Conservation (phyloP, 495 filamentous ascomycete species). For the Neurospora intermedia region DNA sequence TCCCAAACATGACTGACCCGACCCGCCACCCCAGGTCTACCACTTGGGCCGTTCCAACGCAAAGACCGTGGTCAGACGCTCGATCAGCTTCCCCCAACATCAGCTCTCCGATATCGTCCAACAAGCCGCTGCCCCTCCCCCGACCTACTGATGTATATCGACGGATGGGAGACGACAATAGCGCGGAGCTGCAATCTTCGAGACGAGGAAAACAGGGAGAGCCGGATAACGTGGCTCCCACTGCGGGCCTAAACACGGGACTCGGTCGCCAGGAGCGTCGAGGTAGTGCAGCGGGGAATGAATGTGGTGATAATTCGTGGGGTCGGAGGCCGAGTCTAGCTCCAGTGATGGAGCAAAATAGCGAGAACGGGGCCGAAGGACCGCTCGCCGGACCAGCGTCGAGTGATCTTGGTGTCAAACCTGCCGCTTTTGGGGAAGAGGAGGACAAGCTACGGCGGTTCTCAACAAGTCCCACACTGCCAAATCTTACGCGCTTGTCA, state of each 20-base stretch:
- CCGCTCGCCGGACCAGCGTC: slow-evolving; percentile 18
- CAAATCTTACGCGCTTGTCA: slow-evolving; percentile 55
- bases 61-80: slow-evolving; percentile 21
- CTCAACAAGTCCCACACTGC: slow-evolving; percentile 46
- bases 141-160: slow-evolving; percentile 73
- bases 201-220: slow-evolving; percentile 29
- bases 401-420: slow-evolving; percentile 4
- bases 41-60: slow-evolving; percentile 14
- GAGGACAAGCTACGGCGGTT: slow-evolving; percentile 32
- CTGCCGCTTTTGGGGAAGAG: slow-evolving; percentile 1
- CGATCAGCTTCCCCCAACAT: slow-evolving; percentile 27
- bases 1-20: slow-evolving; percentile 17
- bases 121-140: slow-evolving; percentile 51
- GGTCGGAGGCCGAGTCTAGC: slow-evolving; percentile 32
- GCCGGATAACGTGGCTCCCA: not conserved
- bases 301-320: slow-evolving; percentile 11
- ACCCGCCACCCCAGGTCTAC: slow-evolving; percentile 6
- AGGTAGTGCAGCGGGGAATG: not conserved
- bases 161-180: slow-evolving; percentile 57
- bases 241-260: not conserved
- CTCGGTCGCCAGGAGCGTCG: not conserved
- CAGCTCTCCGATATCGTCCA: slow-evolving; percentile 12
- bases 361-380: slow-evolving; percentile 43
- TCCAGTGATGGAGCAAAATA: slow-evolving; percentile 47
- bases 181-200: slow-evolving; percentile 40